phyloP scores from a whole-genome alignment of 106 monocot genomes.

The Dioscorea alata region DNA sequence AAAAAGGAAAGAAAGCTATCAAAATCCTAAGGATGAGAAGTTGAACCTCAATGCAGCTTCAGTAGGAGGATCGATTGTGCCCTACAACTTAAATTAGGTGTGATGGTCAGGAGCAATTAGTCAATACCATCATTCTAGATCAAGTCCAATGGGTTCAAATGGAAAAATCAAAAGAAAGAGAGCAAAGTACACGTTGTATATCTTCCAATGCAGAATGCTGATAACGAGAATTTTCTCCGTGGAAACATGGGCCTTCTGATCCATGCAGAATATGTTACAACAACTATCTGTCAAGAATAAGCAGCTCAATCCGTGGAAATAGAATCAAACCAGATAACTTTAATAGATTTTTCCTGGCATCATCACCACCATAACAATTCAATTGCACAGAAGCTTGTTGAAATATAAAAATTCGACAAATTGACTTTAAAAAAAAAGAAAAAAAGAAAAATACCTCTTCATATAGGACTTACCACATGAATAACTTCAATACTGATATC shows the following conservation, averaged over 20 bases:
- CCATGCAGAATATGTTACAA: conserved; percentile 31
- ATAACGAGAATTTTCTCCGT: conserved; percentile 21
- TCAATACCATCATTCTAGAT: conserved; percentile 5
- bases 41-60: conserved; percentile 20
- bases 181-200: conserved; percentile 8
- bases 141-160: conserved; percentile 1
- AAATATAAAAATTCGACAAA: not conserved
- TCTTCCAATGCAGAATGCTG: conserved; percentile 21
- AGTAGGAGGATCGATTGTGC: conserved; percentile 5
- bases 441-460: not conserved
- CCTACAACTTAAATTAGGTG: conserved; percentile 17
- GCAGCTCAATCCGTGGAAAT: conserved; percentile 4
- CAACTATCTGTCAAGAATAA: conserved; percentile 5
- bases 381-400: not conserved
- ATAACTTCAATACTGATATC: conserved; percentile 86
- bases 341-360: not conserved
- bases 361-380: no score
- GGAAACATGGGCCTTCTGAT: conserved; percentile 31
- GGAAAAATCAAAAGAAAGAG: not conserved
- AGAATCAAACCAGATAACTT: not conserved
- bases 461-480: conserved; percentile 47
- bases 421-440: not conserved
- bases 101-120: conserved; percentile 13
- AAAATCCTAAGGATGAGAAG: conserved; percentile 17
- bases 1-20: not conserved